Conservation (phyloP, 2,329 filamentous ascomycete genomes). For the Phaeoacremonium minimum region DNA sequence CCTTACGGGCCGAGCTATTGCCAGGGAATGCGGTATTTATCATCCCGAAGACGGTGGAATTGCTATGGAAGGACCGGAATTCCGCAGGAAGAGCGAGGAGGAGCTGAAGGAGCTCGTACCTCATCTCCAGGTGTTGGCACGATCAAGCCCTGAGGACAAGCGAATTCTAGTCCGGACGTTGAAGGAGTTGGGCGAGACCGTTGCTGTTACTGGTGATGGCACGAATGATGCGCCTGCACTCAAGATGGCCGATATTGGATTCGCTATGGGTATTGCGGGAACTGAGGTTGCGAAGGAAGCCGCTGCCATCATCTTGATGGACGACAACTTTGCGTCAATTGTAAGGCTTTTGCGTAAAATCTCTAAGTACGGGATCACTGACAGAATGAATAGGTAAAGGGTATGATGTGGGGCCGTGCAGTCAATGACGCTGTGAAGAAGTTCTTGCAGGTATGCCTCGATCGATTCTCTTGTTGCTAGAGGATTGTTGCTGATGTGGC, state of each 20-base stretch:
- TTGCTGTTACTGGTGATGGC: conserved; percentile 6
- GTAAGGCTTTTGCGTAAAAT: conserved; percentile 16
- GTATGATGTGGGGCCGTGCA: conserved; percentile 60
- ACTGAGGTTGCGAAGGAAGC: conserved; percentile 8
- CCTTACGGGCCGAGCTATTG: conserved; percentile 60
- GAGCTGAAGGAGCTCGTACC: conserved; percentile 7
- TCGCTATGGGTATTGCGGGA: conserved; percentile 6
- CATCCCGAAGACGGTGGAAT: conserved; percentile 7
- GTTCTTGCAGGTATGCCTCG: conserved; percentile 47
- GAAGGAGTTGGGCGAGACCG: conserved; percentile 6
- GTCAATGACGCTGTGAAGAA: conserved; percentile 64
- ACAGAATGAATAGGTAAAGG: too few relatives aligned
- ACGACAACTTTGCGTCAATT: conserved; percentile 8
- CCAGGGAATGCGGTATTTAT: conserved; percentile 50
- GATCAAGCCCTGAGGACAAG: conserved; percentile 8
- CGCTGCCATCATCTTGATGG: conserved; percentile 7
- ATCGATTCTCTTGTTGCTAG: too few relatives aligned
- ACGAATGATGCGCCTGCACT: conserved; percentile 7
- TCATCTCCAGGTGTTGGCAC: conserved; percentile 4
- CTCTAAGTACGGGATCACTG: too few relatives aligned
- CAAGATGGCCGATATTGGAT: conserved; percentile 7
- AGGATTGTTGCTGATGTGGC: neutral
- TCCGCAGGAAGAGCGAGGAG: conserved; percentile 4
- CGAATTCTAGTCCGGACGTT: conserved; percentile 6
- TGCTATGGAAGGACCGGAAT: conserved; percentile 8